Conservation (phyloP, 2,329 filamentous ascomycete genomes). For the Fusarium oxysporum region DNA sequence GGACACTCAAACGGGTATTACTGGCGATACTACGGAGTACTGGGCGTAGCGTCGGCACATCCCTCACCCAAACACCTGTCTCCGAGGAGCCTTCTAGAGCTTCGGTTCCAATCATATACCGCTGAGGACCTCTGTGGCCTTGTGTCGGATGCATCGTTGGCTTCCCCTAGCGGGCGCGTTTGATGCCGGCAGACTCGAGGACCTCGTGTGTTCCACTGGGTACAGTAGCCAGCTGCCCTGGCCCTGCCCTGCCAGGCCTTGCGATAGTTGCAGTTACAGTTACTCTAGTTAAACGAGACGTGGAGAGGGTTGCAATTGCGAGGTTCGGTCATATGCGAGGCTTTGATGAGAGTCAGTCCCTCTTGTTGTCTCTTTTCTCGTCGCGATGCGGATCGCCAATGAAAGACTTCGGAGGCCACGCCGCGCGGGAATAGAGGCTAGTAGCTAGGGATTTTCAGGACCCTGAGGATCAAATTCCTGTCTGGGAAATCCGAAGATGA, state of each 20-base stretch:
- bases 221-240: neutral
- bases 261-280: neutral
- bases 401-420: neutral
- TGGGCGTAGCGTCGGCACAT: constrained; percentile 22
- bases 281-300: neutral
- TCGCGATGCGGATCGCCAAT: neutral
- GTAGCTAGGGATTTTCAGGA: neutral
- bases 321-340: constrained; percentile 13
- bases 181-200: neutral
- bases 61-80: constrained; percentile 23
- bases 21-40: neutral
- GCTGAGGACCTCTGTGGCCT: constrained; percentile 9
- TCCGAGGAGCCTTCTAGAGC: neutral
- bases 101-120: constrained; percentile 19
- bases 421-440: constrained; percentile 11
- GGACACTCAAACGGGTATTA: neutral
- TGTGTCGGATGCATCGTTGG: constrained; percentile 22
- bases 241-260: neutral
- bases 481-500: constrained; percentile 23
- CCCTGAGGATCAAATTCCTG: constrained; percentile 33
- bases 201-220: neutral
- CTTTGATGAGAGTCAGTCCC: neutral
- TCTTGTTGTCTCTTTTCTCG: constrained; percentile 30
- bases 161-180: constrained; percentile 33
- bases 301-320: constrained; percentile 1